Evolutionary conservation across 441 rosid genomes (phyloP).

Genomic region (Geranium incanum): DNA sequence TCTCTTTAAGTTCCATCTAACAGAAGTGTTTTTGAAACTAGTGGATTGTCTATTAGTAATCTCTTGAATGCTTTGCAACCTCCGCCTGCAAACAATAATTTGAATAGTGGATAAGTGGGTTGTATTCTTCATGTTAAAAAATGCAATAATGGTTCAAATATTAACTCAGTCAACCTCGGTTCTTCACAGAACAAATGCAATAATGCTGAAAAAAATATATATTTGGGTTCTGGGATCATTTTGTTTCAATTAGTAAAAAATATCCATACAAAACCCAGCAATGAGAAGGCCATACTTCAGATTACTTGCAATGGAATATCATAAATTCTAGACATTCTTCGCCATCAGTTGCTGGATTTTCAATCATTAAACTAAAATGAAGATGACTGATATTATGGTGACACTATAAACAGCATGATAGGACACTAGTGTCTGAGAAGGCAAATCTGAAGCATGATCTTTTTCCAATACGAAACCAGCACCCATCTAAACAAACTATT

Average conservation of each 20-base stretch:
- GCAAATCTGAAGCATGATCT: background rate
- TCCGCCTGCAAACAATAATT: background rate
- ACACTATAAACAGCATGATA: background rate
- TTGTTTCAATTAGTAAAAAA: background rate
- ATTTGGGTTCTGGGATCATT: background rate
- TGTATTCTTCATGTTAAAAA: background rate
- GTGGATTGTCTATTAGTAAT: background rate
- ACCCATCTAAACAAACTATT: background rate
- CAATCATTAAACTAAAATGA: background rate
- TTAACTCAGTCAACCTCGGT: too few species aligned
- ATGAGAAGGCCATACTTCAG: background rate
- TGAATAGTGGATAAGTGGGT: background rate
- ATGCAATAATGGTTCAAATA: background rate
- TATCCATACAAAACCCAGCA: background rate
- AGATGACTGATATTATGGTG: background rate
- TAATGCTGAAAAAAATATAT: background rate
- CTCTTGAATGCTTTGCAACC: conserved; percentile 9
- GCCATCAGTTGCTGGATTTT: background rate
- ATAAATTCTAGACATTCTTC: background rate
- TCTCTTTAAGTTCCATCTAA: background rate
- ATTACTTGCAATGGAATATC: background rate
- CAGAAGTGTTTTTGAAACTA: background rate
- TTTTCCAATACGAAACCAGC: background rate
- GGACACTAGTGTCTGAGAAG: background rate
- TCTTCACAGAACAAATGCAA: too few species aligned